phyloP scores from a whole-genome alignment of 2,329 filamentous ascomycete genomes.

The Monosporascus sp. region DNA sequence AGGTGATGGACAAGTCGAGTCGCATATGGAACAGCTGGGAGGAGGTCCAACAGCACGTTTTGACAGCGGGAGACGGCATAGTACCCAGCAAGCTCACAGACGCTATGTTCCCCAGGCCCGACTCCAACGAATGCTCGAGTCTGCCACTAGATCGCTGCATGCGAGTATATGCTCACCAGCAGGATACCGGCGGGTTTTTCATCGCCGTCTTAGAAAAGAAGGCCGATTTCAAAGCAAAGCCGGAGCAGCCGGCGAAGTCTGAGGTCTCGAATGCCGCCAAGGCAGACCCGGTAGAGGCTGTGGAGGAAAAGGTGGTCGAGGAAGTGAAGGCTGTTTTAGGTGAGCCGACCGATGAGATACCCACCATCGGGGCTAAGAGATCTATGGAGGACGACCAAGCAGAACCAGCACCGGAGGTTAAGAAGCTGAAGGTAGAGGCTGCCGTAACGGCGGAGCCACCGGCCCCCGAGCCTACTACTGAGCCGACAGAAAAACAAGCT shows the following conservation, averaged over 20 bases:
- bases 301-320: conserved; percentile 30
- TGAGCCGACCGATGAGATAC: conserved; percentile 28
- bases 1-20: conserved; percentile 81
- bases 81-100: conserved; percentile 65
- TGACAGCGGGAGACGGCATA: conserved; percentile 52
- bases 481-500: conserved; percentile 11
- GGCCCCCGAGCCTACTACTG: conserved; percentile 9
- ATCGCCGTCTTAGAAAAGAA: conserved; percentile 93
- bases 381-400: conserved; percentile 30
- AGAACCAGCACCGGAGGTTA: conserved; percentile 34
- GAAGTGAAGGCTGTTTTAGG: conserved; percentile 25
- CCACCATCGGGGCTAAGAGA: conserved; percentile 28
- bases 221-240: conserved; percentile 73
- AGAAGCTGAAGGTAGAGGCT: conserved; percentile 32
- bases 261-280: conserved; percentile 12
- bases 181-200: conserved; percentile 97
- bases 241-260: conserved; percentile 55
- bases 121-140: conserved; percentile 47
- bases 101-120: conserved; percentile 74
- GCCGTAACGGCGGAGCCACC: conserved; percentile 5
- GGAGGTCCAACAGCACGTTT: conserved; percentile 67
- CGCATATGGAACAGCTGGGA: conserved; percentile 77
- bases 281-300: conserved; percentile 12
- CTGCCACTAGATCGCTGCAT: conserved; percentile 87
- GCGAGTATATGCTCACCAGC: conserved; percentile 88